Evolutionary conservation across 1,139 yeast genomes (phyloP).

Genomic region (Zygoascus sp.): DNA sequence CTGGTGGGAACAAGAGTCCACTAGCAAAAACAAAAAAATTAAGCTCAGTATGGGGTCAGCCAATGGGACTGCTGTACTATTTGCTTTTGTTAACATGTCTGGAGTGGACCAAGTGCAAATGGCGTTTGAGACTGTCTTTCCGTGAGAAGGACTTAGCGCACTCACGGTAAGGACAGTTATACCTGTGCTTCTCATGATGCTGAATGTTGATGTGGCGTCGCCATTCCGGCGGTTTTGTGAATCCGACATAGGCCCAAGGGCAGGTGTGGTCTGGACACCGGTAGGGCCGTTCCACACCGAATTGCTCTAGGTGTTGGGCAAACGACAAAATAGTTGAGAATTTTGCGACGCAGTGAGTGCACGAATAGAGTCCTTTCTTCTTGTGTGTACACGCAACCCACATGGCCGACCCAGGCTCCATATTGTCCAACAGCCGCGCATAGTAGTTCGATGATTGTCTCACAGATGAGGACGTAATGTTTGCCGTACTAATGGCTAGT

Average conservation of each 20-base stretch:
- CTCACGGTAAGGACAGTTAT: slow-evolving; percentile 35
- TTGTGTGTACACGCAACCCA: slow-evolving; percentile 17
- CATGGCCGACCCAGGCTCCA: slow-evolving; percentile 10
- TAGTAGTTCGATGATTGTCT: background rate
- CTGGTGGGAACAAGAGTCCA: too few species aligned
- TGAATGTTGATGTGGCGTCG: slow-evolving; percentile 58
- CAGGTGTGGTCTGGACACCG: slow-evolving; percentile 54
- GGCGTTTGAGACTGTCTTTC: slow-evolving; percentile 32
- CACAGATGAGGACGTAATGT: too few species aligned
- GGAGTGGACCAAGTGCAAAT: slow-evolving; percentile 21
- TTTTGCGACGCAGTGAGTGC: slow-evolving; percentile 47
- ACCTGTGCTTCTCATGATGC: slow-evolving; percentile 35
- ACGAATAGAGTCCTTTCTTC: slow-evolving; percentile 49
- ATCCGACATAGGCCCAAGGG: slow-evolving; percentile 59
- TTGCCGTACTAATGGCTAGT: too few species aligned
- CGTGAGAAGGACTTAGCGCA: slow-evolving; percentile 56
- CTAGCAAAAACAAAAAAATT: too few species aligned
- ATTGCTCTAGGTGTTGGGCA: slow-evolving; percentile 47
- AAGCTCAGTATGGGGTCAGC: too few species aligned
- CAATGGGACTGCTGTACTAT: too few species aligned
- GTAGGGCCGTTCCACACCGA: slow-evolving; percentile 40
- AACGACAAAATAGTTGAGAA: slow-evolving; percentile 42
- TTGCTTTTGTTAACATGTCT: slow-evolving; percentile 5
- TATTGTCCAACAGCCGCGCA: background rate
- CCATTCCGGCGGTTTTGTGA: slow-evolving; percentile 55